Base-by-base conservation (phyloP, 495 filamentous ascomycete genomes). In the Neurospora sp. region DNA sequence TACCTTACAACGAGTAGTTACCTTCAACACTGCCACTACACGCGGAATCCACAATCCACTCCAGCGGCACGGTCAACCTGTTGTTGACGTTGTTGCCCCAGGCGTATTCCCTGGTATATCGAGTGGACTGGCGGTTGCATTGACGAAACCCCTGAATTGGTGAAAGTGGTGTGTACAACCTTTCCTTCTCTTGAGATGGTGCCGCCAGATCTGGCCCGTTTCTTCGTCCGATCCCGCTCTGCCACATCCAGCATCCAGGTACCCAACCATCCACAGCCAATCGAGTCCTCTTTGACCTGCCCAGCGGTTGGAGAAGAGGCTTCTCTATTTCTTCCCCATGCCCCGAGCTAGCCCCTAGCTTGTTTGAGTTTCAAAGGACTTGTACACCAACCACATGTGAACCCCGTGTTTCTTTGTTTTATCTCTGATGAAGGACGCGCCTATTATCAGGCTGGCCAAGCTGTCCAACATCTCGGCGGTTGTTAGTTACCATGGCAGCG, bases 311-410 rank as follows among this genome's bases (percentile, higher is more conserved):
- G 75, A 78, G 74, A 41, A 76, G 75, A 62, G 16, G 38, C n/a
- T 14, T 8, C 37, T 8, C 37, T 8, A 38, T 38, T 38, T 70
- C 71, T 54, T 71, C 44, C 41, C 23, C 41, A 35, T 72, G 35
- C 69, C 69, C 44, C 73, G 44, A 60, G 27, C 69, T 46, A 41
- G 27, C 60, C 20, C 72, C 74, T 77, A 77, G 77, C 77, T 74
- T 76, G 78, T 80, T 76, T 78, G 80, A 77, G 42, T 60, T 18
- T 49, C 74, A 18, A 66, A 66, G 54, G 54, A 35, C 70, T 72
- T 72, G 37, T 72, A 31, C 69, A 74, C 72, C 23, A 73, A 75
- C 39, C 80, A 76, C 75, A 72, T 74, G 75, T 71, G 73, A 77
- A 73, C 73, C 72, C 72, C 73, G 39, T 74, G 70, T 75, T 42